These are phyloP conservation scores for Marvania coccoides DNA, from an alignment of 139 green algal genomes.

Conservation along the genomic window DNA sequence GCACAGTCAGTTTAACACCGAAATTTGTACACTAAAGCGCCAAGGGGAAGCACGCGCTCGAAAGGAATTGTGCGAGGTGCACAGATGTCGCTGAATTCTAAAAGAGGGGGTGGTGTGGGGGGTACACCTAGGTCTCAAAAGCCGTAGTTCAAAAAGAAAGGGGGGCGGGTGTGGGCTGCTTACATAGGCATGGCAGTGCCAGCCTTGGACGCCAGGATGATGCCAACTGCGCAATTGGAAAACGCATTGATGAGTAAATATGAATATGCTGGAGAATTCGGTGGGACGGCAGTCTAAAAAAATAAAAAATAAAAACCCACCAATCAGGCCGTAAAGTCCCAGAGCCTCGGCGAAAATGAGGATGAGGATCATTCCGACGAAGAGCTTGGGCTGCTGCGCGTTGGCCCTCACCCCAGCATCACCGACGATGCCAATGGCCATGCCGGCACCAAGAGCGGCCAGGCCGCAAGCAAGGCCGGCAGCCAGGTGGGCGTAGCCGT, in stretches of 20 bases:
- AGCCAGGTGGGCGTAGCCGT: conserved; percentile 96
- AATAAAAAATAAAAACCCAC: conserved; percentile 39
- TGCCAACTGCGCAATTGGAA: conserved; percentile 68
- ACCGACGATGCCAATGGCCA: conserved; percentile 99
- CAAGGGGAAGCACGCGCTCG: too few species aligned
- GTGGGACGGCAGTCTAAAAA: too few species aligned
- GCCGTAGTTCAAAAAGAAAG: too few species aligned
- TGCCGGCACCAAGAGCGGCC: conserved; percentile 88
- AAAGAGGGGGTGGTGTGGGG: too few species aligned
- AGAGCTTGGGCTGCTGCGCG: conserved; percentile 99
- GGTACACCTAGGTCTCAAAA: too few species aligned
- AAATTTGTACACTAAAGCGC: too few species aligned
- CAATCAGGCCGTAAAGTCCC: conserved; percentile 96
- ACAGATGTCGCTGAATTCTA: too few species aligned
- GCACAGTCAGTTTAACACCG: too few species aligned
- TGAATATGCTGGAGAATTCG: background rate
- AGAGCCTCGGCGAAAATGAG: conserved; percentile 99
- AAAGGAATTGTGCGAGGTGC: too few species aligned
- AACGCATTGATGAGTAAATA: background rate
- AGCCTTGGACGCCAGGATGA: conserved; percentile 91
- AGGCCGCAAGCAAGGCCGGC: conserved; percentile 93
- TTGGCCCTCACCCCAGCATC: conserved; percentile 97
- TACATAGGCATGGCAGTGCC: conserved; percentile 42
- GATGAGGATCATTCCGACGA: conserved; percentile 99
- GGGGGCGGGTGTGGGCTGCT: background rate